Evolutionary conservation across 495 filamentous ascomycete species (phyloP).

Genomic region (Durotheca rogersii): DNA sequence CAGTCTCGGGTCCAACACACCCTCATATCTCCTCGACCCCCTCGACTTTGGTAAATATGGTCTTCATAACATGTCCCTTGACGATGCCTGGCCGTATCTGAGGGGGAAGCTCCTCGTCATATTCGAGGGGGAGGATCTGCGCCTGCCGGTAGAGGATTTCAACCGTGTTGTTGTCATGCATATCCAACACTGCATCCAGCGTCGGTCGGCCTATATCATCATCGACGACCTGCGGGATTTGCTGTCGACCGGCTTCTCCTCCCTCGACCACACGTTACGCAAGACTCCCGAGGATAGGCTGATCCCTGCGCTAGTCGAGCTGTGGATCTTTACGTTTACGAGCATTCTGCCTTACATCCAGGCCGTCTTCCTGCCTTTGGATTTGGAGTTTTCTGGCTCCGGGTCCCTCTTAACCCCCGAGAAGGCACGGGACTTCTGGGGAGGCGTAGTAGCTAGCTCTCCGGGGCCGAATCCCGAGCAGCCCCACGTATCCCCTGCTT

Average conservation of each 20-base stretch:
- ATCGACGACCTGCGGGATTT: constrained; percentile 80
- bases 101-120: constrained; percentile 85
- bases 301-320: constrained; percentile 82
- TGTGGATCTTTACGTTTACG: constrained; percentile 91
- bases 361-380: constrained; percentile 90
- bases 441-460: constrained; percentile 49
- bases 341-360: constrained; percentile 92
- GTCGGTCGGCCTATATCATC: constrained; percentile 64
- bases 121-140: constrained; percentile 89
- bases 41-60: constrained; percentile 60
- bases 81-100: constrained; percentile 95
- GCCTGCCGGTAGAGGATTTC: constrained; percentile 89
- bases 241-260: constrained; percentile 76
- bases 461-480: constrained; percentile 19
- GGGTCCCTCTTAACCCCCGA: constrained; percentile 72
- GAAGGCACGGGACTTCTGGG: constrained; percentile 89
- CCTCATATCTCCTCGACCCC: constrained; percentile 48
- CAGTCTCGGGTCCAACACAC: constrained; percentile 44
- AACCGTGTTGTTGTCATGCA: constrained; percentile 82
- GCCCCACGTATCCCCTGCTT: constrained; percentile 41
- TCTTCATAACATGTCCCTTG: constrained; percentile 76
- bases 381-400: constrained; percentile 87
- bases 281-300: constrained; percentile 78
- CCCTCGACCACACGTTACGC: constrained; percentile 77
- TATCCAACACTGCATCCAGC: constrained; percentile 73